Percentiles rank a stretch among this genome's conserved stretches.
Conservation (phyloP, 2,329 filamentous ascomycete species). For the Fusarium sp. region DNA sequence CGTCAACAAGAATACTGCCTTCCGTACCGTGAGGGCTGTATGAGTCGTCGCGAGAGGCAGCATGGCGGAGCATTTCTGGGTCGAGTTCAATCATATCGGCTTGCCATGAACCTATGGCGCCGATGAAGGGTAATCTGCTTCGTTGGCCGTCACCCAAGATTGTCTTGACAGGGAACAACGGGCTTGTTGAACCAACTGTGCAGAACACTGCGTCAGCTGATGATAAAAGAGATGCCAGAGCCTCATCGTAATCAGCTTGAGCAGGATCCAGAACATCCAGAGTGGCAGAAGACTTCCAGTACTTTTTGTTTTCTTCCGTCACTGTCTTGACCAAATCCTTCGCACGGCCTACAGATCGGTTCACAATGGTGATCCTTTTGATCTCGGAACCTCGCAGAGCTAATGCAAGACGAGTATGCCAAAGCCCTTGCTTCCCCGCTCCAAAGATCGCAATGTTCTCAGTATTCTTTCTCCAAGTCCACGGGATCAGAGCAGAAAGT, state of each 20-base stretch:
- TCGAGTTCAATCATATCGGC: slow-evolving; percentile 75
- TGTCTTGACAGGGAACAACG: slow-evolving; percentile 8
- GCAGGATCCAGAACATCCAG: slow-evolving; percentile 15
- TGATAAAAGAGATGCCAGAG: background rate
- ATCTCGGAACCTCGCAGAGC: slow-evolving; percentile 55
- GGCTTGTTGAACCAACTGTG: slow-evolving; percentile 32
- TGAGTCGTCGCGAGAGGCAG: background rate
- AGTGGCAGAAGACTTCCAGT: slow-evolving; percentile 22
- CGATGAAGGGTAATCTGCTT: slow-evolving; percentile 51
- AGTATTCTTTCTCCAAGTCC: slow-evolving; percentile 51
- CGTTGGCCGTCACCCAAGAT: background rate
- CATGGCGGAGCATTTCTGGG: slow-evolving; percentile 63
- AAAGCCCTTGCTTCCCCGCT: slow-evolving; percentile 76
- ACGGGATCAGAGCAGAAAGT: slow-evolving; percentile 70
- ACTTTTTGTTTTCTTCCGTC: slow-evolving; percentile 19
- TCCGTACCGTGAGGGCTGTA: background rate
- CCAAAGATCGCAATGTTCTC: slow-evolving; percentile 73
- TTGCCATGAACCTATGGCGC: slow-evolving; percentile 64
- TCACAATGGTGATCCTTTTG: slow-evolving; percentile 44
- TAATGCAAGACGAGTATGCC: slow-evolving; percentile 75
- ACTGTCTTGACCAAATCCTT: slow-evolving; percentile 12
- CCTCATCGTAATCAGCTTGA: slow-evolving; percentile 2
- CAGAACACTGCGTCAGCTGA: slow-evolving; percentile 31
- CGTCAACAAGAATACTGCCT: slow-evolving; percentile 59
- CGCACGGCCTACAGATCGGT: slow-evolving; percentile 34